phyloP scores from a whole-genome alignment of 139 green algal genomes.

The Closterium sp. region DNA sequence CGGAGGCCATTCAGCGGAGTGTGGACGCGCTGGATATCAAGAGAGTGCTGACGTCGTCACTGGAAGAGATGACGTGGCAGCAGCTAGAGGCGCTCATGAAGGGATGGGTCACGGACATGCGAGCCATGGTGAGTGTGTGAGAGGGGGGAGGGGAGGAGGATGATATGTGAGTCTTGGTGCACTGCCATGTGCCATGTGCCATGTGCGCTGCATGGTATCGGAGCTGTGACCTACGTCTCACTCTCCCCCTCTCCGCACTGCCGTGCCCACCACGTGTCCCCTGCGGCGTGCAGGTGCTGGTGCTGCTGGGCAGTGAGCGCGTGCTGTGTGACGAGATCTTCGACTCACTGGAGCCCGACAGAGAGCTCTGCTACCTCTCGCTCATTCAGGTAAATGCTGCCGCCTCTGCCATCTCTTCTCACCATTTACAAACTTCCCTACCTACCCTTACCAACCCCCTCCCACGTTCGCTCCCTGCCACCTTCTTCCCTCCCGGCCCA shows the following conservation, averaged over 20 bases:
- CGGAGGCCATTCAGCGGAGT: background rate
- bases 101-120: constrained; percentile 1
- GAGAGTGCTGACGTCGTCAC: background rate
- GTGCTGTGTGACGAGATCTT: constrained; percentile 6
- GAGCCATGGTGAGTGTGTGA: background rate
- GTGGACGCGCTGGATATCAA: background rate
- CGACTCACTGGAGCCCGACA: background rate
- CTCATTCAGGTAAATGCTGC: background rate
- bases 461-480: too few relatives aligned
- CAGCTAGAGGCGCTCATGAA: background rate
- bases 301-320: background rate
- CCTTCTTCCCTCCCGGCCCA: too few relatives aligned
- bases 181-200: too few relatives aligned
- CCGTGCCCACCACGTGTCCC: background rate
- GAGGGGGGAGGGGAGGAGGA: too few relatives aligned
- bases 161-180: too few relatives aligned
- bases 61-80: background rate
- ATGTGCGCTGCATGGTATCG: background rate
- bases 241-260: background rate
- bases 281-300: background rate
- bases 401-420: background rate
- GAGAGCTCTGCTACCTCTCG: background rate
- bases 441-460: too few relatives aligned
- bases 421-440: background rate
- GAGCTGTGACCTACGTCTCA: background rate